These are phyloP conservation scores for Pinguiococcus pyrenoidosus DNA, from an alignment of 108 stramenopile species.

Conservation along the genomic window DNA sequence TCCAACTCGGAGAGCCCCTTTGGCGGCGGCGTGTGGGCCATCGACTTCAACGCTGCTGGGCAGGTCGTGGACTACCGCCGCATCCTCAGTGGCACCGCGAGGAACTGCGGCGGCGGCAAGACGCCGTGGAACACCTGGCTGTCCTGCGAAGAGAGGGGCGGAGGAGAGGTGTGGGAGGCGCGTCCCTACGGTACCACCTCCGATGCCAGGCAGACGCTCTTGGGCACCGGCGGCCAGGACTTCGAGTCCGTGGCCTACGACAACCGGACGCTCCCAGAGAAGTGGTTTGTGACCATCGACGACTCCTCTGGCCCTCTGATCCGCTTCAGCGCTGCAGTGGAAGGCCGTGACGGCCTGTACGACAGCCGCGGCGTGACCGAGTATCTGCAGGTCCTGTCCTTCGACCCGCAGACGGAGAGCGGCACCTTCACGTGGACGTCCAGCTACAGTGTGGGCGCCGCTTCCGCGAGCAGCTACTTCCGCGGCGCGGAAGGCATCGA, in stretches of 20 bases:
- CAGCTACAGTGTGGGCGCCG: conserved; percentile 6
- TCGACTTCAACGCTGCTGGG: conserved; percentile 5
- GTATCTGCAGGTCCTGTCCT: not conserved
- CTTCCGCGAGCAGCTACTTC: conserved; percentile 15
- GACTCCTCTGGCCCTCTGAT: conserved; percentile 24
- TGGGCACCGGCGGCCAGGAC: no score
- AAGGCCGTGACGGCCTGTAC: no score
- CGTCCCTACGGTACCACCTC: no score
- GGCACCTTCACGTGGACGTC: conserved; percentile 30
- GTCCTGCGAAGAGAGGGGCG: conserved; percentile 30
- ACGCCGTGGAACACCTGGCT: conserved; percentile 45
- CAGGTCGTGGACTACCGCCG: conserved; percentile 16
- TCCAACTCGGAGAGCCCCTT: conserved; percentile 23
- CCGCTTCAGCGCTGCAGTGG: conserved; percentile 37
- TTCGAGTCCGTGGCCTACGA: no score
- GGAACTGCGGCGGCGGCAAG: conserved; percentile 45
- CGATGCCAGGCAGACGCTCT: no score
- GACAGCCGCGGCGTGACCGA: no score
- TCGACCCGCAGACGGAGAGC: not conserved
- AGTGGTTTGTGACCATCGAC: conserved; percentile 51
- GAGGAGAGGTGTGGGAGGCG: no score
- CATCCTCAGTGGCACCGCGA: conserved; percentile 17
- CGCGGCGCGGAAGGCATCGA: conserved; percentile 40
- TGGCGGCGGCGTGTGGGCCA: not conserved
- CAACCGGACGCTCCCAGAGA: no score